These are phyloP conservation scores for Acorus calamus DNA, from an alignment of 106 monocot genomes.

Conservation along the genomic window DNA sequence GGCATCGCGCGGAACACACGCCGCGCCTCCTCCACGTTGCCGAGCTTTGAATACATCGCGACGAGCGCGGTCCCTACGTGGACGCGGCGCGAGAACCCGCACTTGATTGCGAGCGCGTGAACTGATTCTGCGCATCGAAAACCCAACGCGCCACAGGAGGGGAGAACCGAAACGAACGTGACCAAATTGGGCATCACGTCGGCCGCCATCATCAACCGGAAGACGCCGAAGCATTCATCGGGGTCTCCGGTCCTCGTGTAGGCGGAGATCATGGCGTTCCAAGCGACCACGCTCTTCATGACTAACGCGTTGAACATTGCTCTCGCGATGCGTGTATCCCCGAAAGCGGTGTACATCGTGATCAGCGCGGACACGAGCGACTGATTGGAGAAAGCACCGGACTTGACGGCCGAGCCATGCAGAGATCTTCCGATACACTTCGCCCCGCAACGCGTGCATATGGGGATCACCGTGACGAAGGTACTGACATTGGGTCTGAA, in stretches of 20 bases:
- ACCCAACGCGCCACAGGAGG: constrained; percentile 20
- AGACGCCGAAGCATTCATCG: constrained; percentile 22
- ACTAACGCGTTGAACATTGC: constrained; percentile 22
- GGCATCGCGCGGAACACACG: constrained; percentile 18
- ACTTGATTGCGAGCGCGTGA: constrained; percentile 38
- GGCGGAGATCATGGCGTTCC: constrained; percentile 59
- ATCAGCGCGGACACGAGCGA: constrained; percentile 43
- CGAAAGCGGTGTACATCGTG: constrained; percentile 41
- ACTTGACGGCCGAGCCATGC: constrained; percentile 44
- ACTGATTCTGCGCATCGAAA: constrained; percentile 25
- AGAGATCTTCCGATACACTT: constrained; percentile 13
- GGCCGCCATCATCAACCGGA: constrained; percentile 23
- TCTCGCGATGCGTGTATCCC: constrained; percentile 23
- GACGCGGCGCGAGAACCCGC: constrained; percentile 20
- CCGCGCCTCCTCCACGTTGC: constrained; percentile 27
- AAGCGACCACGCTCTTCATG: constrained; percentile 28
- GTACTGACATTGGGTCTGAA: constrained; percentile 38
- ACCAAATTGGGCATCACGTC: constrained; percentile 30
- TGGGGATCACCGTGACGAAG: constrained; percentile 28
- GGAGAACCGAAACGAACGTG: constrained; percentile 37
- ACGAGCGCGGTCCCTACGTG: constrained; percentile 34
- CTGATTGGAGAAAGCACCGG: constrained; percentile 19
- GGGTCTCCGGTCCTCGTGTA: constrained; percentile 24
- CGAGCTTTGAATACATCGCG: constrained; percentile 53
- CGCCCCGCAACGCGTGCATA: constrained; percentile 3